These are phyloP conservation scores for Starmera stellimalicola DNA, from an alignment of 1,139 yeast genomes.

Conservation along the genomic window DNA sequence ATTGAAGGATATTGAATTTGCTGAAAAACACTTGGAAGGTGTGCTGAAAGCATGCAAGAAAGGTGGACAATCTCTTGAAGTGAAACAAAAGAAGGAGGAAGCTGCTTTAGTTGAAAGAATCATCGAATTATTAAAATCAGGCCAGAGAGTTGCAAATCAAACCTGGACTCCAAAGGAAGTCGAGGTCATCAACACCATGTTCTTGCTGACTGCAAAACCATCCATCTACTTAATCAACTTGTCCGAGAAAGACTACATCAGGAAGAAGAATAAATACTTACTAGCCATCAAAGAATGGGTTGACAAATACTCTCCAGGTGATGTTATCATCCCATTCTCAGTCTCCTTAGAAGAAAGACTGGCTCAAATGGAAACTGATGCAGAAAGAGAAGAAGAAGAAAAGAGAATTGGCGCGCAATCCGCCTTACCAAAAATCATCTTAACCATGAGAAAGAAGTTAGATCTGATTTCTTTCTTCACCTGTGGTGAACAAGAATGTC, in stretches of 20 bases:
- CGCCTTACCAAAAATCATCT: conserved; percentile 81
- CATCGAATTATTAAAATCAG: conserved; percentile 66
- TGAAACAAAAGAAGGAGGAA: conserved; percentile 90
- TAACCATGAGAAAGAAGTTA: conserved; percentile 74
- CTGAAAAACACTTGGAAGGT: conserved; percentile 80
- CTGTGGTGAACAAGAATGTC: conserved; percentile 77
- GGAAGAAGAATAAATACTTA: conserved; percentile 96
- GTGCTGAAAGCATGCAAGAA: conserved; percentile 80
- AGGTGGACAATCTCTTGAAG: conserved; percentile 95
- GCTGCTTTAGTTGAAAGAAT: conserved; percentile 71
- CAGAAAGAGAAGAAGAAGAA: conserved; percentile 86
- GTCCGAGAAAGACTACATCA: conserved; percentile 86
- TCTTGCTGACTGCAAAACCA: conserved; percentile 89
- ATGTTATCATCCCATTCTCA: conserved; percentile 85
- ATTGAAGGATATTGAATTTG: conserved; percentile 94
- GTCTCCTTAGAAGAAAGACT: conserved; percentile 90
- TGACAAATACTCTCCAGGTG: conserved; percentile 90
- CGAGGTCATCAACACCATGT: conserved; percentile 80
- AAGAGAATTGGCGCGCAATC: conserved; percentile 78
- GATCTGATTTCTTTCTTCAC: conserved; percentile 80
- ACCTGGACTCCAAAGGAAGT: conserved; percentile 87
- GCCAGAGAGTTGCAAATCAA: conserved; percentile 88
- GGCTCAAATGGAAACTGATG: conserved; percentile 81
- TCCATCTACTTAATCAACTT: conserved; percentile 90
- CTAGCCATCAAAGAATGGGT: conserved; percentile 94